A percentile compares a stretch with the other conserved stretches of the same genome.
Evolutionary conservation across 306 rosid species (phyloP).

Genomic region (Myrica gale): DNA sequence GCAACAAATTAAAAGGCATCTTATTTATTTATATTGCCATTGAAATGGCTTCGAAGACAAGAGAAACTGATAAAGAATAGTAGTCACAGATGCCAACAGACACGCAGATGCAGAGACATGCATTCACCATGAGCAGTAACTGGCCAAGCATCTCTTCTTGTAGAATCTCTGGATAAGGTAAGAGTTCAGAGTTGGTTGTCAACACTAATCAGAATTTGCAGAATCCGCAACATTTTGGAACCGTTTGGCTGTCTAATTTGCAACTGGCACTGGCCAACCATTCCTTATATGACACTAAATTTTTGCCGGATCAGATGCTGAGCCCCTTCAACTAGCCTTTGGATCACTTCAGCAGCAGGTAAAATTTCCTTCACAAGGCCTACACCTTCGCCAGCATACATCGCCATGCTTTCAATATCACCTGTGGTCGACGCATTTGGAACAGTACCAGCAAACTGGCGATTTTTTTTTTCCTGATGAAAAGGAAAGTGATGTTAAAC

Average conservation of each 20-base stretch:
- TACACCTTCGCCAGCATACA: conserved; percentile 83
- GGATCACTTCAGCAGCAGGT: conserved; percentile 68
- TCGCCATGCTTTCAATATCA: conserved; percentile 77
- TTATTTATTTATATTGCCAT: no score
- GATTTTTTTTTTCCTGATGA: conserved; percentile 58
- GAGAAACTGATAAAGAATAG: neutral
- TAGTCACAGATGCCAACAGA: neutral
- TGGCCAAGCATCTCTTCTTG: neutral
- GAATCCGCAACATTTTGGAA: neutral
- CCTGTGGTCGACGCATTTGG: conserved; percentile 63
- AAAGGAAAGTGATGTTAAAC: conserved; percentile 8
- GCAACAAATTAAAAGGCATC: no score
- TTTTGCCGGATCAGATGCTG: conserved; percentile 49
- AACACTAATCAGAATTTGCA: neutral
- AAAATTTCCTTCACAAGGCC: conserved; percentile 67
- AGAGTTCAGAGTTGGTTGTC: neutral
- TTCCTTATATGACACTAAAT: conserved; percentile 19
- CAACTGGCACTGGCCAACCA: neutral
- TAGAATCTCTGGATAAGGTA: neutral
- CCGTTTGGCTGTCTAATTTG: neutral
- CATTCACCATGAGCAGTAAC: neutral
- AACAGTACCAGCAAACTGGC: conserved; percentile 59
- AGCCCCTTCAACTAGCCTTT: conserved; percentile 70
- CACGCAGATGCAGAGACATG: neutral
- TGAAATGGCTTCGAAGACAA: no score